Percentiles rank a stretch among this genome's conserved stretches.
Conservation (phyloP, 2,329 filamentous ascomycete species). For the Alternaria rosae region DNA sequence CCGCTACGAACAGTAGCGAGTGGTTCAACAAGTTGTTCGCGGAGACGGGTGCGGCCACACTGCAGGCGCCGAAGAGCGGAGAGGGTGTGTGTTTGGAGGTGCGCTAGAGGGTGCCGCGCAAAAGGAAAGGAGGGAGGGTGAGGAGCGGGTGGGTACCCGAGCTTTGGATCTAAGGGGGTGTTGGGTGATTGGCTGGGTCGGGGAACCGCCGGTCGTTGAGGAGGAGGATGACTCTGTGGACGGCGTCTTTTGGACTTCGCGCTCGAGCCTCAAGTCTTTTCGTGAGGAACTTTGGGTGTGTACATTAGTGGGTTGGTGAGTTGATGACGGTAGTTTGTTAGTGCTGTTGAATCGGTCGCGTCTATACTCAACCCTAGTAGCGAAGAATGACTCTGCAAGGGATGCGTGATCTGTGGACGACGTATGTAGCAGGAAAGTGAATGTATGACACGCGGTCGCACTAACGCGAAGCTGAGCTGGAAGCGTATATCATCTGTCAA, state of each 20-base stretch:
- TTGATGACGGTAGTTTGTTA: no score
- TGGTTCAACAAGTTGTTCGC: background rate
- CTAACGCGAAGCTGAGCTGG: background rate
- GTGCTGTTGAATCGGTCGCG: no score
- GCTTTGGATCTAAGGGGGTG: background rate
- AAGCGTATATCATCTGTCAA: background rate
- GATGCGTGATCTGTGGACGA: background rate
- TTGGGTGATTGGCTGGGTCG: background rate
- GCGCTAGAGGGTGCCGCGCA: background rate
- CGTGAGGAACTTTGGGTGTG: background rate
- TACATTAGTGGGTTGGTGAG: background rate
- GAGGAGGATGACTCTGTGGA: background rate
- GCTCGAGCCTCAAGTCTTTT: background rate
- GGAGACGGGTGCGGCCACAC: conserved; percentile 1
- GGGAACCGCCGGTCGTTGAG: background rate
- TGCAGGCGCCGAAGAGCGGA: background rate
- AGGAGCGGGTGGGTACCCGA: background rate
- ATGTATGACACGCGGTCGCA: background rate
- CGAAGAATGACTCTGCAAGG: background rate
- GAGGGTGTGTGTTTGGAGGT: background rate
- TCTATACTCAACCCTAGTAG: background rate
- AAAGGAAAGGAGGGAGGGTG: background rate
- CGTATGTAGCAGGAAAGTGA: background rate
- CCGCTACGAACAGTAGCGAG: background rate
- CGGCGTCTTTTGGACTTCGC: background rate